Base-by-base conservation (phyloP, 2,329 filamentous ascomycete species). In the Penicillium vulpinum region DNA sequence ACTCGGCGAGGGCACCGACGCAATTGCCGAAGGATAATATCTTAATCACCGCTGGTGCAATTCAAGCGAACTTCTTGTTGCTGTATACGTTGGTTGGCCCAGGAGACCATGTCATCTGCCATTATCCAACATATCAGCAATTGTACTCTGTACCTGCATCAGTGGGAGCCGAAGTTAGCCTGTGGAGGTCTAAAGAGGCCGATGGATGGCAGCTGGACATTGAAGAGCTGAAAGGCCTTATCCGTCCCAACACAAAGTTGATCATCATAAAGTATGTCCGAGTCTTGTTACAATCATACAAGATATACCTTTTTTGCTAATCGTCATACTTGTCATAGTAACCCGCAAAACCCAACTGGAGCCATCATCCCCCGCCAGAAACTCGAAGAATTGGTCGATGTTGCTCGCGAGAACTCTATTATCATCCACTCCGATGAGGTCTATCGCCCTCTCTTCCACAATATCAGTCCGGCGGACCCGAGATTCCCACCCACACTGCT, bases 51-150 rank as follows among this genome's bases (percentile, higher is more conserved):
- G 85, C 88, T 28, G 91, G 91, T 8, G 90, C 90, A n/a, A 95
- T 95, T 45, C 81, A 85, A 8, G 91, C 91, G 21, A 96, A 95
- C 69, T 90, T 91, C 65, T 77, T 94, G 18, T 76, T 87, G 2
- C 81, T 94, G 11, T 92, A 92, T 70, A 80, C 87, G 1, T 78
- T 95, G n/a, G 70, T 93, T 2, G 84, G 85, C 0, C 84, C 86
- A 0, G 89, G 87, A 1, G 90, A 95, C 69, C 91, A 96, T 79
- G 88, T 93, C 45, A 83, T 96, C 57, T 94, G 90, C 68, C 88
- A 94, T 57, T 90, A 92, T 69, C 91, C 92, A 13, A 92, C 90
- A 1, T 95, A 93, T 67, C 90, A 94, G 72, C 90, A 94, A 67
- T 81, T 96, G 1, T 94, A 92, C 68, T 79, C 85, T 5, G 84